Base-by-base conservation (phyloP, 2,329 filamentous ascomycete genomes). In the Allantophomopsis cytisporea region DNA sequence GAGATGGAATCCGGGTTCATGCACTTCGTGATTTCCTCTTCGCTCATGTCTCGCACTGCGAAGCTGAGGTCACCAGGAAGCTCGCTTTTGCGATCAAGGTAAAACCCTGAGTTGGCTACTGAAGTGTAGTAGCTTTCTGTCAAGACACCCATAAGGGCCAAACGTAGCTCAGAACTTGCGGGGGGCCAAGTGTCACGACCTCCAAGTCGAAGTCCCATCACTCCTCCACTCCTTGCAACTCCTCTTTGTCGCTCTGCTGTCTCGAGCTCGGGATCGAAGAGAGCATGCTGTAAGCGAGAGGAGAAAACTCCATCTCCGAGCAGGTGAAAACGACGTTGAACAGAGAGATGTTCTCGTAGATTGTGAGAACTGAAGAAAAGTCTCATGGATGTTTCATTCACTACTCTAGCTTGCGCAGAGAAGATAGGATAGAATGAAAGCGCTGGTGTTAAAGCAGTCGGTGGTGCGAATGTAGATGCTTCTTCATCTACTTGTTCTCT, bases 141-240 rank as follows among this genome's bases (percentile, higher is more conserved):
- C 6, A 96, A 63, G 1, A 96, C 72, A 0, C 86, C 87, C 71
- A 88, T 93, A 14, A 98, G 66, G 1, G 85, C 85, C 5, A 96
- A 68, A 8, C 87, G 76, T n/a, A 98, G 63, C 56, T 96, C 91
- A 1, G 88, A 95, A 56, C 84, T 93, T 17, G 87, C 87, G 4
- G 91, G 91, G 18, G 91, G 91, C 91, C 91, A 96, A 23, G 71
- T 84, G 40, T 84, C 77, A 50, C 86, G 74, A 2, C 74, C 76
- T n/a, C 83, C 83, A 1, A 96, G 66, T 32, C 87, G 80, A 32
- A 96, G 66, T 1, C 91, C 89, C 68, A 94, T 89, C 12, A 74
- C 64, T 42, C 78, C 73, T 37, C 83, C 80, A 35, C 73, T 73
- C 7, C 78, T 71, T 35, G 83, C 74, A 23, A 80, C 67, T 3